Base-by-base conservation (phyloP, 2,329 filamentous ascomycete genomes). In the Juglanconis oblonga region DNA sequence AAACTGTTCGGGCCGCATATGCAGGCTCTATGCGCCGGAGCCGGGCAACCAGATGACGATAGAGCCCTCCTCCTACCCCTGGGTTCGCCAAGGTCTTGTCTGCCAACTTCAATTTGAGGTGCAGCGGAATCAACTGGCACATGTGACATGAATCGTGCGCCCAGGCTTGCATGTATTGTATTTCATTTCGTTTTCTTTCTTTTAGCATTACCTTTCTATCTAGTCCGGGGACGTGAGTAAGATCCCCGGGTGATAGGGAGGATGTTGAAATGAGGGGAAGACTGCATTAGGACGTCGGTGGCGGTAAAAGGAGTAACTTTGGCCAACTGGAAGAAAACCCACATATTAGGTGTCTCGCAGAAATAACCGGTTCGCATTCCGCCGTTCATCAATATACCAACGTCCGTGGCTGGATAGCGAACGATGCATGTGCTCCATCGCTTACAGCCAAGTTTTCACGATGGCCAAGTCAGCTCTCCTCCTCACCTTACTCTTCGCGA, bases 401-500 rank as follows among this genome's bases (percentile, higher is more conserved):
- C 38, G 11, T 42, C 38, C 10, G 38, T 10, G 4, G 10, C n/a
- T 42, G n/a, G 10, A 42, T 13, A 42, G 10, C 38, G 38, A 42
- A 10, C 4, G 10, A 4, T 42, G n/a, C 44, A 11, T 7, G 5
- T 9, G 13, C 9, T 9, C 17, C 44, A 47, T n/a, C 44, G 14
- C 17, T n/a, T 4, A 17, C 13, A 14, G 44, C 44, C 8, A 47
- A 24, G n/a, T 7, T 17, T 6, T 47, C 42, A 40, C 31, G 14
- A 62, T 63, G 62, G 55, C 55, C 33, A 62, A 61, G 35, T 38
- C 42, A 49, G 48, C 44, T 33, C 14, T 53, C 49, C 52, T 65
- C 44, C 52, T 65, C 44, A 51, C 58, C 53, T 61, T 65, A 49
- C 55, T 68, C 32, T 47, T 65, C 57, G 61, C 58, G 42, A 64